Evolutionary conservation across 306 rosid species (phyloP).

Genomic region (Lithocarpus polystachyus): DNA sequence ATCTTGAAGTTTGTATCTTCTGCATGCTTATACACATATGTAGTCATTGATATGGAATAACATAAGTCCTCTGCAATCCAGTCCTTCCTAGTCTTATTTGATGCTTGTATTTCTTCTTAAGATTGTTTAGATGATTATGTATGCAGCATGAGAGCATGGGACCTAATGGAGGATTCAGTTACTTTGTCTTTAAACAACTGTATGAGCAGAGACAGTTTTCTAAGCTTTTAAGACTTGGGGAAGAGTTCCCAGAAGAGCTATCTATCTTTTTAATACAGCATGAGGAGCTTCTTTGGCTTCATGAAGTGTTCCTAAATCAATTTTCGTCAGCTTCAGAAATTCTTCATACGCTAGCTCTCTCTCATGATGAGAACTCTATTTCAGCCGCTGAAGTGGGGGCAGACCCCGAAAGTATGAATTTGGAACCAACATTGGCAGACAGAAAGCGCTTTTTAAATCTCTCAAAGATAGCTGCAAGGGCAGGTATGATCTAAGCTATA

Average conservation of each 20-base stretch:
- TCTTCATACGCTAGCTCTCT: slow-evolving; percentile 77
- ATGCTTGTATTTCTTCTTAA: slow-evolving; percentile 16
- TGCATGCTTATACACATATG: not conserved
- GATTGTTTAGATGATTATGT: slow-evolving; percentile 28
- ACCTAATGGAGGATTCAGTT: slow-evolving; percentile 87
- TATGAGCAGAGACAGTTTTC: slow-evolving; percentile 68
- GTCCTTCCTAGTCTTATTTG: not conserved
- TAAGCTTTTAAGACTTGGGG: slow-evolving; percentile 89
- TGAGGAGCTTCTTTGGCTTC: slow-evolving; percentile 92
- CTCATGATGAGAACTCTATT: slow-evolving; percentile 47
- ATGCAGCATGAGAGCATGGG: slow-evolving; percentile 92
- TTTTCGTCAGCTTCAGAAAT: slow-evolving; percentile 85
- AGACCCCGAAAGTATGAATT: slow-evolving; percentile 31
- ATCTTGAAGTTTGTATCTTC: not conserved
- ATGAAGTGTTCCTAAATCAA: slow-evolving; percentile 82
- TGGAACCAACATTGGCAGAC: slow-evolving; percentile 51
- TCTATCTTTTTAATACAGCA: slow-evolving; percentile 76
- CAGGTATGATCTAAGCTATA: slow-evolving; percentile 49
- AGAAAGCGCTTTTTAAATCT: slow-evolving; percentile 83
- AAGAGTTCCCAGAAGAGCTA: slow-evolving; percentile 88
- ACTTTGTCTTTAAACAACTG: slow-evolving; percentile 74
- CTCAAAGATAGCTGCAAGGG: slow-evolving; percentile 86
- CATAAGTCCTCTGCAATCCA: not conserved
- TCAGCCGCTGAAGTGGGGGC: slow-evolving; percentile 49
- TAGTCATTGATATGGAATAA: not conserved